Base-by-base conservation (phyloP, 805 yeast genomes). In the Kuraishia molischiana region DNA sequence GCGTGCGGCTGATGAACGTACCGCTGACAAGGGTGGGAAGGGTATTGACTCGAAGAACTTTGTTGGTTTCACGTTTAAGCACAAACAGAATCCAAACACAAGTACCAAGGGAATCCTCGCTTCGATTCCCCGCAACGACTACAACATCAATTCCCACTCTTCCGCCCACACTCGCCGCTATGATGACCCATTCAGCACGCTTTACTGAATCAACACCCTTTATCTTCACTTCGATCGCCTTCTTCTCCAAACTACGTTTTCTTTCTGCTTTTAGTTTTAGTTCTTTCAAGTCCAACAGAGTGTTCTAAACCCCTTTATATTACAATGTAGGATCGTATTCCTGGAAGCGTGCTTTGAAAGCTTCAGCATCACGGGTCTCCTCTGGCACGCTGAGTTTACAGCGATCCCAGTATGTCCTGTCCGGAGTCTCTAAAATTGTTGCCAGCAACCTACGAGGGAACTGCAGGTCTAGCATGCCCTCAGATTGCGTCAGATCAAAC, bases 21-120 rank as follows among this genome's bases (percentile, higher is more conserved):
- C 89, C 53, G 82, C 92, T 24, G 89, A 81, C 37, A 64, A 73
- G 53, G 70, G 74, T 22, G 70, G 70, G 32, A 67, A 72, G 39
- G 66, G 72, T 24, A 66, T 77, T 18, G 77, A 73, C 24, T 72
- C 72, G 43, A 79, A 84, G 39, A 80, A 81, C 50, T 84, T 92
- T 56, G 85, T 90, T 41, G 99, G 99, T 0, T 92, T 92, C 60
- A 92, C 99, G 1, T 92, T 86, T 64, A 84, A 85, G 59, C 98
- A 94, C 58, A 83, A 79, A 51, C 61, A 63, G 39, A 72, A 73
- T 44, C 79, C 79, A 28, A 71, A 68, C 48, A 66, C 68, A 38
- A 70, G 69, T 39, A 48, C 62, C 6, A 50, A 44, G 34, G 55
- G 52, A 38, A 61, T 61, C 20, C 42, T 61, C 28, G 54, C 57